Base-by-base conservation (phyloP, 2,329 filamentous ascomycete genomes). In the Chaetomium globosum region DNA sequence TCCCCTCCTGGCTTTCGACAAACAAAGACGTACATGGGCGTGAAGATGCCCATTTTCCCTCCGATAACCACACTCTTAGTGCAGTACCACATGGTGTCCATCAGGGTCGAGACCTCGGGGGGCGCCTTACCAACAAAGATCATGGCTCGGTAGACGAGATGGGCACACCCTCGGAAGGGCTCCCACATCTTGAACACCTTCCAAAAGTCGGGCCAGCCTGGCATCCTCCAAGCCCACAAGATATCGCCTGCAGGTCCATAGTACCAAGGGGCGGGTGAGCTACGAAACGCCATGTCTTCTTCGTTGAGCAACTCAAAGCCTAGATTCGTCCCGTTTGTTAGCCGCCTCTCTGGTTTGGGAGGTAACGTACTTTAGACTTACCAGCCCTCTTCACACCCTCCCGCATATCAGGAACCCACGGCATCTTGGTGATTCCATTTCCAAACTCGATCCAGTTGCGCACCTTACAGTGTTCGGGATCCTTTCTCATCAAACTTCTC, bases 361-460 rank as follows among this genome's bases (percentile, higher is more conserved):
- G 13, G 16, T 7, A 6, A 43, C 5, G 4, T 19, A 12, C 12
- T n/a, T 2, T 54, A 26, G 26, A 59, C 52, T 31, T 16, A 69
- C 68, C 89, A 33, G 89, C 88, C 55, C 84, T 82, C 78, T 88
- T 84, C 75, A 92, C 86, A 52, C 89, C 89, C 26, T 79, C 77
- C 28, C 91, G 76, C 61, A 86, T 89, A 56, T 90, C 88, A 0
- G 84, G 83, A 53, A 90, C 81, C 75, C 82, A 87, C 75, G 91
- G 88, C 89, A 92, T 92, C 78, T 91, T 90, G 66, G 87, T 87
- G 74, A 92, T 91, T 71, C 89, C 89, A 73, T 92, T 86, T 71
- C 89, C 89, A 75, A 89, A 85, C 79, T 92, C 89, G 68, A 92
- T 92, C 70, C 87, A 89, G 26, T 92, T 83, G 70, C 89, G 85